Percentiles rank a stretch among this genome's conserved stretches.
Conservation (phyloP, 192 early-diverging fungal genomes). For the Coemansia aciculifera region DNA sequence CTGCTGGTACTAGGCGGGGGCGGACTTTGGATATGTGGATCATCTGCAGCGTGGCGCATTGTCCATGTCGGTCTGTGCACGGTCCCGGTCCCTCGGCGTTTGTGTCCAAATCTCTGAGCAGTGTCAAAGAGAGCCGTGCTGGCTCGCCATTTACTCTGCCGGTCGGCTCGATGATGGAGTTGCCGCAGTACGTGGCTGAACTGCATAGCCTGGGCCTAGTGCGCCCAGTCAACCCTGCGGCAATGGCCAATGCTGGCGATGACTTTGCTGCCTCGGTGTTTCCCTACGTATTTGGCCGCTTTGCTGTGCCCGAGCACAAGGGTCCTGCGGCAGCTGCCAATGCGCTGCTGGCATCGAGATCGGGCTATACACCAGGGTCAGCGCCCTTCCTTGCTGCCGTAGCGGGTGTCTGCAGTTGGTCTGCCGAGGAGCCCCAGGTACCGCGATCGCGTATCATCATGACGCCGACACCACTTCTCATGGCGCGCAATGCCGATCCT, state of each 20-base stretch:
- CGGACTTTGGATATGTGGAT: conserved; percentile 40
- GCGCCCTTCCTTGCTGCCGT: conserved; percentile 24
- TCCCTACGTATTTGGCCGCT: conserved; percentile 48
- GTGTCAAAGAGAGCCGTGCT: background rate
- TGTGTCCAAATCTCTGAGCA: conserved; percentile 21
- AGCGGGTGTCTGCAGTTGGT: background rate
- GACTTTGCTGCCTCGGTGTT: conserved; percentile 38
- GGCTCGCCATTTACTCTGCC: conserved; percentile 15
- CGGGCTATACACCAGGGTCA: conserved; percentile 22
- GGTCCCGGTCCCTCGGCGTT: conserved; percentile 48
- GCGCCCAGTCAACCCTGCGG: conserved; percentile 34
- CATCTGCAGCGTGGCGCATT: conserved; percentile 45
- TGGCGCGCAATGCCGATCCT: conserved; percentile 13
- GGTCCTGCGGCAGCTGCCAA: conserved; percentile 36
- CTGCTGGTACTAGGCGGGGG: background rate
- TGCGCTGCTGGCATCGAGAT: conserved; percentile 31
- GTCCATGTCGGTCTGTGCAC: conserved; percentile 44
- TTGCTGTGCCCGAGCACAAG: conserved; percentile 39
- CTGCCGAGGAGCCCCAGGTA: background rate
- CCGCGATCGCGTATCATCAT: conserved; percentile 35
- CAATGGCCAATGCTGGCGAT: conserved; percentile 22
- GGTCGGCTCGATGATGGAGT: conserved; percentile 30
- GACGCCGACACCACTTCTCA: conserved; percentile 33
- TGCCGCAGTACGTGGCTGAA: conserved; percentile 33
- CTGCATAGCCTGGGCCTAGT: conserved; percentile 41